Percentiles rank a stretch among this genome's conserved stretches.
Conservation (phyloP, 345 rosid species). For the Adansonia digitata region DNA sequence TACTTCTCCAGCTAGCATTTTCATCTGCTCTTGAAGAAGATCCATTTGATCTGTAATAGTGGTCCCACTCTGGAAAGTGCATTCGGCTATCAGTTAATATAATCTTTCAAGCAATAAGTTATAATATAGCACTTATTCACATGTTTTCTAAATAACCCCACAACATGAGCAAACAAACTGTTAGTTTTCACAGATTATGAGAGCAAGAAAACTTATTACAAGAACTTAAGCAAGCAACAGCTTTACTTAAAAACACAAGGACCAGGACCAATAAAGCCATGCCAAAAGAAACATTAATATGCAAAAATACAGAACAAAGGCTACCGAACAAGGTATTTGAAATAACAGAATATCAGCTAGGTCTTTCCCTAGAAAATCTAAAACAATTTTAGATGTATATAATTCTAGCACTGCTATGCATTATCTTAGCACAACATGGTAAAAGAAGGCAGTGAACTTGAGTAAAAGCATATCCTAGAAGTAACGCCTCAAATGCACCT, state of each 20-base stretch:
- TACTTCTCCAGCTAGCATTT: conserved; percentile 69
- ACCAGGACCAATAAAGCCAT: background rate
- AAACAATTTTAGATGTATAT: background rate
- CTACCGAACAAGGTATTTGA: background rate
- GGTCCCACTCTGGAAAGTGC: conserved; percentile 40
- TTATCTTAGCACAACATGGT: background rate
- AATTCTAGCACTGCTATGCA: background rate
- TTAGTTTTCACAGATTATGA: background rate
- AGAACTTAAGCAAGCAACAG: background rate
- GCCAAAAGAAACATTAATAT: background rate
- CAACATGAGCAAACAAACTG: background rate
- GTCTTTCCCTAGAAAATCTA: background rate
- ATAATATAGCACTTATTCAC: background rate
- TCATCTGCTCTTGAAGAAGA: conserved; percentile 68
- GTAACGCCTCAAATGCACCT: background rate
- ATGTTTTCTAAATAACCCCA: background rate
- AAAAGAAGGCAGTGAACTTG: background rate
- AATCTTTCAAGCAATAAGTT: conserved; percentile 4
- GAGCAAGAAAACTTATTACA: background rate
- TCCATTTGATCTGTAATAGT: conserved; percentile 70
- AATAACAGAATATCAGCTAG: background rate
- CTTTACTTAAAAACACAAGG: background rate
- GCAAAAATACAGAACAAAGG: background rate
- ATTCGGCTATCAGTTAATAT: conserved; percentile 17
- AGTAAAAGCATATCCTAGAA: background rate